A percentile compares a stretch with the other conserved stretches of the same genome.
These are phyloP conservation scores for Mediolabrus comicus DNA, from an alignment of 108 stramenopile species.

Conservation along the genomic window DNA sequence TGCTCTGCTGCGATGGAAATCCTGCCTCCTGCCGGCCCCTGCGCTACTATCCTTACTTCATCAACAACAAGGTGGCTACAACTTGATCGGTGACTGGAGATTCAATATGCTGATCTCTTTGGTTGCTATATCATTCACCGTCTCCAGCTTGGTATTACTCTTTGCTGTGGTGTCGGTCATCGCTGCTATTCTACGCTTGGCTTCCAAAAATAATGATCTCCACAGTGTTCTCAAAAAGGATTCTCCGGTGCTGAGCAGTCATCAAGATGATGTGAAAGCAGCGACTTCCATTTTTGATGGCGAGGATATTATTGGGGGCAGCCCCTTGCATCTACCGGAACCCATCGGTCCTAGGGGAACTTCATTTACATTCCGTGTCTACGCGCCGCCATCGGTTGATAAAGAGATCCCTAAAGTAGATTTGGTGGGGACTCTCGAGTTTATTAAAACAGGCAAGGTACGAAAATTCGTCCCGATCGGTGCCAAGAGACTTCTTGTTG, in stretches of 20 bases:
- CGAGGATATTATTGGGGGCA: not conserved
- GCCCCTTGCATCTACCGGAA: not conserved
- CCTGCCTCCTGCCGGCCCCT: no score
- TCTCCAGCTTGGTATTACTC: not conserved
- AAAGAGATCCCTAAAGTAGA: slow-evolving; percentile 40
- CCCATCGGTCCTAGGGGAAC: slow-evolving; percentile 9
- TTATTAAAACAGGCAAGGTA: slow-evolving; percentile 21
- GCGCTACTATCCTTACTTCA: no score
- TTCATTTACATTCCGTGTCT: slow-evolving; percentile 12
- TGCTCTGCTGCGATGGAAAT: no score
- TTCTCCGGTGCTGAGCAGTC: not conserved
- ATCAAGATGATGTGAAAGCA: not conserved
- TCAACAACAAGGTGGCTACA: no score
- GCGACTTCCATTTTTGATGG: not conserved
- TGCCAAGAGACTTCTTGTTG: slow-evolving; percentile 10
- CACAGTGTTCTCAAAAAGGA: not conserved
- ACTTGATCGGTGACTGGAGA: no score
- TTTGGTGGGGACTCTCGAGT: slow-evolving; percentile 19
- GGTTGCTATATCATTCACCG: not conserved
- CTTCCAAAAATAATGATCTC: not conserved
- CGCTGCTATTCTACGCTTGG: not conserved
- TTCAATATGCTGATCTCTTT: not conserved
- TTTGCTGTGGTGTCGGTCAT: not conserved
- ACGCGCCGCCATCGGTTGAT: slow-evolving; percentile 24
- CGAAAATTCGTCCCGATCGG: slow-evolving; percentile 26